These are phyloP conservation scores for Ophiostoma fasciatum DNA, from an alignment of 2,329 filamentous ascomycete genomes.

Conservation along the genomic window DNA sequence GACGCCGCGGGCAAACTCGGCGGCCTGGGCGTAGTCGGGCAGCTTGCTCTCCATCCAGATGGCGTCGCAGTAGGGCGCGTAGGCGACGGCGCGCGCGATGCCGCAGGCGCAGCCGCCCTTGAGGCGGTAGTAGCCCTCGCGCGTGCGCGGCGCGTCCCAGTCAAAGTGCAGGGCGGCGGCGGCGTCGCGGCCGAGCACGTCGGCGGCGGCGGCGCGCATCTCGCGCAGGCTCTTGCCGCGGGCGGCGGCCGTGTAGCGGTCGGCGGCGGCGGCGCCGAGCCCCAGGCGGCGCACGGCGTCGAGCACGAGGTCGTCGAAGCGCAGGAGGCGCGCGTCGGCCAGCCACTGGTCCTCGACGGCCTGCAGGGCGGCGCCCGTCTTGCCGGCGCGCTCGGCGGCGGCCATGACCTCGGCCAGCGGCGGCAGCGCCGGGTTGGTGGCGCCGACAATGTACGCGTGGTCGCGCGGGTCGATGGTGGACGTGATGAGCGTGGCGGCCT, in stretches of 20 bases:
- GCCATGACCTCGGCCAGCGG: constrained; percentile 86
- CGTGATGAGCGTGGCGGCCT: constrained; percentile 93
- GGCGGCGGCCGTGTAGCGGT: constrained; percentile 50
- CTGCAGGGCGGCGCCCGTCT: constrained; percentile 67
- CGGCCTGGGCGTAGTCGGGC: constrained; percentile 78
- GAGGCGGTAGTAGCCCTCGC: constrained; percentile 91
- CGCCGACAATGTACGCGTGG: constrained; percentile 82
- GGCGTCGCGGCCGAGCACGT: constrained; percentile 56
- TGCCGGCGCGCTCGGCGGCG: constrained; percentile 67
- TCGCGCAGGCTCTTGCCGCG: constrained; percentile 81
- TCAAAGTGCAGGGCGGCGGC: constrained; percentile 73
- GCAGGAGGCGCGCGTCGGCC: constrained; percentile 61
- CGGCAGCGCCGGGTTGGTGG: constrained; percentile 71
- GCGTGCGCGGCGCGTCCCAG: constrained; percentile 85
- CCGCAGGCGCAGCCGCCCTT: constrained; percentile 84
- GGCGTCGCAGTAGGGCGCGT: constrained; percentile 83
- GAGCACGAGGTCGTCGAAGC: constrained; percentile 80
- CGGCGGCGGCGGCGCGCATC: constrained; percentile 63
- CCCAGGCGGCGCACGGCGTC: constrained; percentile 45
- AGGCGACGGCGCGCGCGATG: constrained; percentile 78
- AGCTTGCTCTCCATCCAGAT: constrained; percentile 99
- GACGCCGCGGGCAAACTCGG: constrained; percentile 85
- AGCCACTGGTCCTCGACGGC: constrained; percentile 86
- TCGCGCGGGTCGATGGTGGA: constrained; percentile 93
- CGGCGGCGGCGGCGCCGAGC: constrained; percentile 41